A percentile compares a stretch with the other conserved stretches of the same genome.
Conservation (phyloP, 2,329 filamentous ascomycete species). For the Septoria linicola region DNA sequence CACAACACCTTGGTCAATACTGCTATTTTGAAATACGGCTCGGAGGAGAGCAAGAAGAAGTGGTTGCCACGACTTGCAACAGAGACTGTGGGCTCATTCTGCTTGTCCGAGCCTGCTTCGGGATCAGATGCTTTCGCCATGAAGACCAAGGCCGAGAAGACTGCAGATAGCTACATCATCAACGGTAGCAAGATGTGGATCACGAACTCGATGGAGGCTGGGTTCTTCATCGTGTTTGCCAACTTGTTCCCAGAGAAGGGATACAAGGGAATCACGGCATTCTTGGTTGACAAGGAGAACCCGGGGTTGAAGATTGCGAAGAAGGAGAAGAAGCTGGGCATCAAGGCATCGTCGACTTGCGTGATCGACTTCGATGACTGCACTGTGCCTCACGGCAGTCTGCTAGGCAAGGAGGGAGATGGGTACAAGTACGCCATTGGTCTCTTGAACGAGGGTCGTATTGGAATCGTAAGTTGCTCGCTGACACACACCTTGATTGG, state of each 20-base stretch:
- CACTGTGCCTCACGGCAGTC: constrained; percentile 79
- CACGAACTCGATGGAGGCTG: constrained; percentile 91
- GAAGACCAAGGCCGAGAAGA: constrained; percentile 84
- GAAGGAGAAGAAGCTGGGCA: constrained; percentile 99
- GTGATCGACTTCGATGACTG: constrained; percentile 98
- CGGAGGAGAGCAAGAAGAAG: constrained; percentile 72
- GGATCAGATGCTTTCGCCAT: constrained; percentile 96
- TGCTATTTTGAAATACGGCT: constrained; percentile 81
- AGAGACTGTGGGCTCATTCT: constrained; percentile 66
- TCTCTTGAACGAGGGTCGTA: constrained; percentile 91
- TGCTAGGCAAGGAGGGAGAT: constrained; percentile 83
- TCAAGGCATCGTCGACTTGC: constrained; percentile 92
- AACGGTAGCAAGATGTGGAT: constrained; percentile 99
- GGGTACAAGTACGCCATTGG: constrained; percentile 98
- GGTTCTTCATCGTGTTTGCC: constrained; percentile 96
- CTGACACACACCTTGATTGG: not conserved
- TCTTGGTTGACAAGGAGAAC: constrained; percentile 86
- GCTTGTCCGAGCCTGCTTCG: constrained; percentile 55
- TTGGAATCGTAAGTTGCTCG: constrained; percentile 67
- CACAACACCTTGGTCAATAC: constrained; percentile 99
- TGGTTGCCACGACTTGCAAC: constrained; percentile 90
- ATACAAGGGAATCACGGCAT: constrained; percentile 96
- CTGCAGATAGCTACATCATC: constrained; percentile 78
- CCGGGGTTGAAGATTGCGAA: constrained; percentile 93
- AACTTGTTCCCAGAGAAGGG: constrained; percentile 90